phyloP scores from a whole-genome alignment of 2,329 filamentous ascomycete genomes.

The Neocatenulostroma microsporum region DNA sequence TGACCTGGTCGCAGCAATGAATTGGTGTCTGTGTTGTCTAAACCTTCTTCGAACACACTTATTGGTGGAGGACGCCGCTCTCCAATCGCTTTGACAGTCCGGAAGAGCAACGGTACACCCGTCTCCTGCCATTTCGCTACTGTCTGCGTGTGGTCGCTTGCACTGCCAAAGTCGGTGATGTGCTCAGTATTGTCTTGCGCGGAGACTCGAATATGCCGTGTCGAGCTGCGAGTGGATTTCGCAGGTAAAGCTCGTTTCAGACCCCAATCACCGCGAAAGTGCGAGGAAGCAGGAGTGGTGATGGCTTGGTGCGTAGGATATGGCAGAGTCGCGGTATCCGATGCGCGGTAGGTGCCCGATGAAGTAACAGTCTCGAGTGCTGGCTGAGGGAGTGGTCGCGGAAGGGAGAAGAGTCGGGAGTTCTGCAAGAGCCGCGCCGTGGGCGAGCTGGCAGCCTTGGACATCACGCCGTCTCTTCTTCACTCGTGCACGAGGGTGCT shows the following conservation, averaged over 20 bases:
- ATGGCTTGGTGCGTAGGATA: slow-evolving; percentile 81
- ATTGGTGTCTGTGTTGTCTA: slow-evolving; percentile 39
- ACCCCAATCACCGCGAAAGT: slow-evolving; percentile 80
- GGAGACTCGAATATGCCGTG: slow-evolving; percentile 68
- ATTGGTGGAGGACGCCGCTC: slow-evolving; percentile 4
- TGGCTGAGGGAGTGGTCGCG: slow-evolving; percentile 62
- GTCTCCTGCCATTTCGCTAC: slow-evolving; percentile 82
- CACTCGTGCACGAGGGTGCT: no score
- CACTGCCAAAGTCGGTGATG: slow-evolving; percentile 79
- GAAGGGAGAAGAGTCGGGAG: slow-evolving; percentile 85
- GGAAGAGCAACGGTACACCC: slow-evolving; percentile 63
- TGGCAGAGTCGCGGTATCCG: slow-evolving; percentile 62
- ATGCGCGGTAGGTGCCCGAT: slow-evolving; percentile 46
- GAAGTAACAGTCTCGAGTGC: slow-evolving; percentile 36
- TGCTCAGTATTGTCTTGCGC: slow-evolving; percentile 78
- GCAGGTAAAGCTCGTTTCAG: slow-evolving; percentile 77
- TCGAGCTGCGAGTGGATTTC: slow-evolving; percentile 61
- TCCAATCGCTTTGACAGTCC: no score
- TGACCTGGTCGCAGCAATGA: slow-evolving; percentile 10
- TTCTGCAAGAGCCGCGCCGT: slow-evolving; percentile 66
- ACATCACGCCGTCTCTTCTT: slow-evolving; percentile 27
- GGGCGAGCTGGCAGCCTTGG: slow-evolving; percentile 43
- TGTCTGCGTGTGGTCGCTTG: slow-evolving; percentile 71
- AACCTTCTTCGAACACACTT: slow-evolving; percentile 35
- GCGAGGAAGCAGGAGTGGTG: slow-evolving; percentile 64